phyloP scores from a whole-genome alignment of 164 flowering plant genomes.

The Dillenia suffruticosa region DNA sequence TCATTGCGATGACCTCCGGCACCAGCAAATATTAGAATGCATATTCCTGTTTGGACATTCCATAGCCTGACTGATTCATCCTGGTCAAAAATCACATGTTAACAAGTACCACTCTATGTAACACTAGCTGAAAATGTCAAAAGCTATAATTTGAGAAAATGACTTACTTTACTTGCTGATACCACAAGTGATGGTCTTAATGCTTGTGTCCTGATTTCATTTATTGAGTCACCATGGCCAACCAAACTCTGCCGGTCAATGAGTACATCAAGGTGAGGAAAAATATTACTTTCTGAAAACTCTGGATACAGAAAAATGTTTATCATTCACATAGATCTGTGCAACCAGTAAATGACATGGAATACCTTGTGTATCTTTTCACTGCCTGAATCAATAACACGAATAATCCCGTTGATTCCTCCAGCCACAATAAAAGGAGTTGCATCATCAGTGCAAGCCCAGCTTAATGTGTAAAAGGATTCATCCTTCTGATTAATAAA shows the following conservation, averaged over 20 bases:
- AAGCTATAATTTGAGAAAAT: too few species aligned
- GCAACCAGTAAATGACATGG: not conserved
- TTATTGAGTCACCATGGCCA: constrained; percentile 96
- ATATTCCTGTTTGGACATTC: constrained; percentile 95
- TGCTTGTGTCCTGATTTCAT: constrained; percentile 92
- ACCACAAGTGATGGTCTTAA: constrained; percentile 83
- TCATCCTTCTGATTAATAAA: constrained; percentile 91
- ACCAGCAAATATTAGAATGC: constrained; percentile 96
- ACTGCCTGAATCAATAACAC: constrained; percentile 77
- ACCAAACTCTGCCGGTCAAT: constrained; percentile 76
- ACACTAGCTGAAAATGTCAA: too few species aligned
- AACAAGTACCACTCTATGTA: too few species aligned
- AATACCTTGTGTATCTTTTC: constrained; percentile 89
- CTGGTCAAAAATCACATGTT: constrained; percentile 28
- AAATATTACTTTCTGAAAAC: too few species aligned
- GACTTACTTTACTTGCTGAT: constrained; percentile 89
- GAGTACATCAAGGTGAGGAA: not conserved
- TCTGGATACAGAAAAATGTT: too few species aligned
- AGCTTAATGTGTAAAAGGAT: constrained; percentile 89
- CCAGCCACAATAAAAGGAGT: constrained; percentile 80
- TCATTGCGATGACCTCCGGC: constrained; percentile 99
- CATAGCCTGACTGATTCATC: constrained; percentile 97
- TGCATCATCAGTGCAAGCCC: constrained; percentile 85
- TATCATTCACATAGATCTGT: too few species aligned
- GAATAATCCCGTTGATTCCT: constrained; percentile 88